Base-by-base conservation (phyloP, 1,284 basidiomycete genomes). In the Malassezia cuniculi region DNA sequence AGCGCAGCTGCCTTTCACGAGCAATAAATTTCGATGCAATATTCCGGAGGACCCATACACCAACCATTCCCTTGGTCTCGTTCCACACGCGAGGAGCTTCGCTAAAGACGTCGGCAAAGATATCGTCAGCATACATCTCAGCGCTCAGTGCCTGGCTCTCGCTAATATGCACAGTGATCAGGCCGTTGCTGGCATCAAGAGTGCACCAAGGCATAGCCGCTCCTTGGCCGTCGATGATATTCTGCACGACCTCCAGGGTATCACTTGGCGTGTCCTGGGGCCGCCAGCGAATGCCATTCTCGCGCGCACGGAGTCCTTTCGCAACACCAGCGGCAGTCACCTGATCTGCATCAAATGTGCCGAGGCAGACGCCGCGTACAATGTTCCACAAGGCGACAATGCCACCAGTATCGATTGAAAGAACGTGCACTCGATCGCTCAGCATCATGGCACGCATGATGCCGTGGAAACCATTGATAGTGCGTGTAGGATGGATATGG, bases 381-480 rank as follows among this genome's bases (percentile, higher is more conserved):
- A 97, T 78, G 69, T 97, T 83, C 90, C 93, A 97, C 3, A 89
- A 76, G 1, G 81, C 81, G 3, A 97, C 79, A 50, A 81, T 60
- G 7, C 84, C 83, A 0, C 74, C 72, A 0, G 85, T 87, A 66
- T 95, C 82, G 27, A 94, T 79, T 0, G 86, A 86, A 37, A 99
- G 70, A 4, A 81, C 86, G 63, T 95, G 89, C 44, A 89, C 75
- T 26, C 87, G 75, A 62, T 95, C 86, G 67, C 89, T 95, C 31
- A 97, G 72, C 45, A 87, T 73, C 17, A 81, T 71, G 5, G 78
- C 81, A 16, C 89, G 75, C 34, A 93, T 80, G 9, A 95, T 74
- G 4, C 93, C 90, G 41, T 78, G 74, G 31, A 80, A 77, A 5
- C 90, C 90, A 3, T 69, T 56, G 32, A 94, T 81, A 8, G 82